These are phyloP conservation scores for Geotrichum phurueaensis DNA, from an alignment of 1,139 yeast species.

Conservation along the genomic window DNA sequence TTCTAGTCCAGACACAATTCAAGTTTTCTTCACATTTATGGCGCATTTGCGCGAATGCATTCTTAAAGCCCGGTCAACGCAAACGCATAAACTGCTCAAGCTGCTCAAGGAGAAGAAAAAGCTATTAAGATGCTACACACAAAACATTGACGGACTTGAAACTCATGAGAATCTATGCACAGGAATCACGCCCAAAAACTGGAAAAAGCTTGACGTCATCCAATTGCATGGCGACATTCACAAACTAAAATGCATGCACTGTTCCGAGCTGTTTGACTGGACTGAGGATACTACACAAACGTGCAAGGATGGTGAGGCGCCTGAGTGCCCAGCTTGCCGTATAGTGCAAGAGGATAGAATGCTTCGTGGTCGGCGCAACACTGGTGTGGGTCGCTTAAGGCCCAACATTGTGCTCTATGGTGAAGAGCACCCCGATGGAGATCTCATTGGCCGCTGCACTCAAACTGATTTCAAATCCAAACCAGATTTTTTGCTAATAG, in stretches of 20 bases:
- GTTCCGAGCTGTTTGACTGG: constrained; percentile 61
- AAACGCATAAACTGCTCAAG: constrained; percentile 72
- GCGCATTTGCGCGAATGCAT: constrained; percentile 62
- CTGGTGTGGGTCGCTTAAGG: constrained; percentile 56
- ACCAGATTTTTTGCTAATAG: constrained; percentile 62
- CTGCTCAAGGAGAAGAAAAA: constrained; percentile 59
- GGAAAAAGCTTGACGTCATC: constrained; percentile 54
- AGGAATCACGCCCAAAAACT: constrained; percentile 18
- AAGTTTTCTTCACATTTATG: constrained; percentile 76
- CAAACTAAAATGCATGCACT: constrained; percentile 63
- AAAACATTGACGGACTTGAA: constrained; percentile 69
- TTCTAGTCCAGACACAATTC: constrained; percentile 55
- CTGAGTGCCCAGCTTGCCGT: constrained; percentile 58
- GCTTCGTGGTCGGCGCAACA: constrained; percentile 56
- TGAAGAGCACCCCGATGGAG: constrained; percentile 72
- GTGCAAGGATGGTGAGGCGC: constrained; percentile 51
- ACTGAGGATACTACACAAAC: constrained; percentile 42
- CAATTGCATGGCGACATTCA: constrained; percentile 90
- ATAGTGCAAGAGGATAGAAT: constrained; percentile 49
- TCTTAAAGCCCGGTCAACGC: constrained; percentile 66
- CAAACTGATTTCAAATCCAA: constrained; percentile 47
- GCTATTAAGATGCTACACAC: constrained; percentile 77
- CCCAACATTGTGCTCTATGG: constrained; percentile 77
- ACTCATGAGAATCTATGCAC: constrained; percentile 33
- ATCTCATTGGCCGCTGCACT: constrained; percentile 54